These are phyloP conservation scores for Ambrosiella cleistominuta DNA, from an alignment of 2,329 filamentous ascomycete species.

Conservation along the genomic window DNA sequence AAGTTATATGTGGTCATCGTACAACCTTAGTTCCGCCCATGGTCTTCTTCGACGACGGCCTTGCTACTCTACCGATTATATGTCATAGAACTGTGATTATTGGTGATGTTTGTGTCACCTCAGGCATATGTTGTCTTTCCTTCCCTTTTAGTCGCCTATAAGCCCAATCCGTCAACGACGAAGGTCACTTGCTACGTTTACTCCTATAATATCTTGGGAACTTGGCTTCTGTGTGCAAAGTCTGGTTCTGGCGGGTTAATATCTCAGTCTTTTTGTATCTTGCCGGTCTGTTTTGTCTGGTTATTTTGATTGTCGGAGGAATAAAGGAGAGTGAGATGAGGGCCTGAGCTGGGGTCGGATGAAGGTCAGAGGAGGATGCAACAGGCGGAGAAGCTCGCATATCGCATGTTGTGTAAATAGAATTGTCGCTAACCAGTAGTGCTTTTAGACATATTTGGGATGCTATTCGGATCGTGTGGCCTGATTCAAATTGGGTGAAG, in stretches of 20 bases:
- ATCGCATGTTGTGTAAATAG: slow-evolving; percentile 14
- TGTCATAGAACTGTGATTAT: not conserved
- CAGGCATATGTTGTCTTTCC: not conserved
- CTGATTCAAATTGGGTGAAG: slow-evolving; percentile 68
- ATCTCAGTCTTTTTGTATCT: slow-evolving; percentile 1
- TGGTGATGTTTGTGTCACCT: not conserved
- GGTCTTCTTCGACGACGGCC: not conserved
- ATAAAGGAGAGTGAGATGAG: not conserved
- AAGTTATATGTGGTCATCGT: not conserved
- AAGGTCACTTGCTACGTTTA: not conserved
- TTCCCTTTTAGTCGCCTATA: not conserved
- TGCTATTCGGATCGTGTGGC: slow-evolving; percentile 80
- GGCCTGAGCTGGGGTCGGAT: not conserved
- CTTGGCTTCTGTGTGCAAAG: not conserved
- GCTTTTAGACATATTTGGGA: slow-evolving; percentile 71
- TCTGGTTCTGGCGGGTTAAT: not conserved
- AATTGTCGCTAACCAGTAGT: slow-evolving; percentile 4
- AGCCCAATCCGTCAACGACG: not conserved
- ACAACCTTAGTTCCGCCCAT: not conserved
- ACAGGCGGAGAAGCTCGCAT: not conserved
- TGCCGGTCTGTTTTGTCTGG: not conserved
- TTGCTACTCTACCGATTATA: not conserved
- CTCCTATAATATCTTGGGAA: not conserved
- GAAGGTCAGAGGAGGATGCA: not conserved
- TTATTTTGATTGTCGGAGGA: not conserved